Percentiles rank a stretch among this genome's conserved stretches.
Conservation (phyloP, 352 stramenopile genomes). For the Phytophthora crassamura region DNA sequence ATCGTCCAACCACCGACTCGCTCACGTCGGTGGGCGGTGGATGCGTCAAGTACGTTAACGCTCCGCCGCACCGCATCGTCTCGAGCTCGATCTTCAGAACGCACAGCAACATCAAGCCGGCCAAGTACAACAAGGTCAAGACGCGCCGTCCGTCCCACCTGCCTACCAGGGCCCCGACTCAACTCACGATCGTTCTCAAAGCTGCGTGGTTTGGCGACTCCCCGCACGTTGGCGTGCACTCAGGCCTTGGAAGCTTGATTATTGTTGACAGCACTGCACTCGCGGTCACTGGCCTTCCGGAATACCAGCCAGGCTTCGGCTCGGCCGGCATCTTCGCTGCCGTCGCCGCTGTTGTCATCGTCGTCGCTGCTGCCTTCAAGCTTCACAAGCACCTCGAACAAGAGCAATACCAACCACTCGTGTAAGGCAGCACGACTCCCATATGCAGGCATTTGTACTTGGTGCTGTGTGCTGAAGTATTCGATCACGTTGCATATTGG, state of each 20-base stretch:
- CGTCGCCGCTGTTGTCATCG: constrained; percentile 1
- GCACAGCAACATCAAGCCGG: constrained; percentile 36
- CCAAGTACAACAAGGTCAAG: constrained; percentile 40
- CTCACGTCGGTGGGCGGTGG: constrained; percentile 31
- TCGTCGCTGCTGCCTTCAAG: constrained; percentile 14
- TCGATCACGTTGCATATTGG: too few species aligned
- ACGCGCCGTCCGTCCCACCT: constrained; percentile 14
- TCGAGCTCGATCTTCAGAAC: constrained; percentile 29
- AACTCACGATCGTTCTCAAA: constrained; percentile 29
- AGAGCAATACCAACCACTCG: constrained; percentile 18
- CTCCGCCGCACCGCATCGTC: constrained; percentile 32
- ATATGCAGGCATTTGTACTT: too few species aligned
- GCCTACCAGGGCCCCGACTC: constrained; percentile 16
- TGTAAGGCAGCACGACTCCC: not conserved
- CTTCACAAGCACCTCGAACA: constrained; percentile 1
- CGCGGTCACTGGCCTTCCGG: not conserved
- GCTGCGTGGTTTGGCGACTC: constrained; percentile 29
- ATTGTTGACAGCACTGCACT: constrained; percentile 16
- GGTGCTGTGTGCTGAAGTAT: too few species aligned
- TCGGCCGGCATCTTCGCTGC: not conserved
- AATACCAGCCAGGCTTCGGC: constrained; percentile 3
- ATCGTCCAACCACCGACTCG: constrained; percentile 37
- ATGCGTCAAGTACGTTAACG: constrained; percentile 45
- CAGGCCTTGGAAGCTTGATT: constrained; percentile 16
- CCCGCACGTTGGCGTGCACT: constrained; percentile 30